Base-by-base conservation (phyloP, 257 asterid species). In the Prunella vulgaris region DNA sequence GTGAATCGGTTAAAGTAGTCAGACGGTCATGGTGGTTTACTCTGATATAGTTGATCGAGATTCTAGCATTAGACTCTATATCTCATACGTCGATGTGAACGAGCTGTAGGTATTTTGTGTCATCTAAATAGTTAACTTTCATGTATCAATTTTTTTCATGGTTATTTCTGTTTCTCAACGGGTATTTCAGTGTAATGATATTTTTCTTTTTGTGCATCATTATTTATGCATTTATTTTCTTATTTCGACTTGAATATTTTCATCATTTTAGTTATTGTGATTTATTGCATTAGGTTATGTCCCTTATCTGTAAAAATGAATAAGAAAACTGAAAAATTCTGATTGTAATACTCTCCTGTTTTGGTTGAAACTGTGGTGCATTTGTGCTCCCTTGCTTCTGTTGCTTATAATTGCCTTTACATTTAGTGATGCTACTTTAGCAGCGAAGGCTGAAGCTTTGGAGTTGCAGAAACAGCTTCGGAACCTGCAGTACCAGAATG, bases 381-480 rank as follows among this genome's bases (percentile, higher is more conserved):
- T 70, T 70, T 72, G 64, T 69, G 40, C 73, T 74, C 59, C 75
- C 52, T 74, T 65, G 61, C 64, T 46, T 74, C 59, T 60, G 66
- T 63, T 58, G 42, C 53, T 79, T 64, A 83, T 54, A 68, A 65
- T 77, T 71, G 49, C 64, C 68, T 77, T 69, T 60, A 61, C 75
- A 51, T 18, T 69, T 84, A 94, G 99, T 79, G 99, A 94, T 72
- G 90, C 96, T 74, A 91, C 97, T 38, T 60, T 78, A 81, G 94
- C 92, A 3, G 87, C 92, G 65, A 94, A 91, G 79, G 72, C 90
- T 33, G 97, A 94, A 87, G 97, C 95, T 28, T 70, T 84, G 72
- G 97, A 94, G 84, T 82, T 94, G 76, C 99, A 93, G 80, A 93
- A 86, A 77, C 99, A 93, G 88, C 90, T 93, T 63, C 87, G 86